Evolutionary conservation across 441 rosid genomes (phyloP), one percentile per base, ranked within the genome.

Genomic region (Omphalea diandra): DNA sequence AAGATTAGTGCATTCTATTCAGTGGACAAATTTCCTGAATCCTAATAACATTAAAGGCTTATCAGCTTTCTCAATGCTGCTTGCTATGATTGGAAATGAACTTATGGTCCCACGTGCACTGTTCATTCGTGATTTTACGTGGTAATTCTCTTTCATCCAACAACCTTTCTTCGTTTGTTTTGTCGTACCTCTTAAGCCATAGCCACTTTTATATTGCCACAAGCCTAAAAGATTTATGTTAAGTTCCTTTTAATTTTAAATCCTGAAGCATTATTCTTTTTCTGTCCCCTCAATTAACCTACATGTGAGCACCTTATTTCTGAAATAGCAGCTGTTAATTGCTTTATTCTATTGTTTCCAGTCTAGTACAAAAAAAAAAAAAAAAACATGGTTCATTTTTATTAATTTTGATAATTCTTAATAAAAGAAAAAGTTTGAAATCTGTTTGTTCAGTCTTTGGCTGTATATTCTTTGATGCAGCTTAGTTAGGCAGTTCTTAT

Each of bases 21-120:
- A 94, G 98, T 90, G 97, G 98, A 90, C 97, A 70, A 94, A 94
- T 81, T 90, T 87, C 72, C 77, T 88, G 75, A 84, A 84, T 73
- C 98, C 98, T 50, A 87, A 90, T 44, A 94, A 94, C 75, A 86
- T 94, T 54, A 94, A 77, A 80, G 98, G 97, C 67, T 72, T 94
- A 79, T 94, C 98, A 49, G 87, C 95, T 24, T 60, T 85, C 47
- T 79, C 98, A 64, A 94, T 91, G 98, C 63, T 94, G 77, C 94
- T 94, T 78, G 90, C 90, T 52, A 86, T 91, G 97, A 83, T 84
- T 70, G 98, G 98, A 71, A 94, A 94, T 63, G 98, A 94, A 68
- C 96, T 94, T 43, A 85, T 91, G 97, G 68, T 94, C 61, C 97
- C 98, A 31, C 95, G 97, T 65, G 97, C 98, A 5, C 80, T 94